Evolutionary conservation across 225 moss, liverwort and hornwort genomes (phyloP), one percentile per base, ranked within the genome.

Genomic region (Bryum argenteum): DNA sequence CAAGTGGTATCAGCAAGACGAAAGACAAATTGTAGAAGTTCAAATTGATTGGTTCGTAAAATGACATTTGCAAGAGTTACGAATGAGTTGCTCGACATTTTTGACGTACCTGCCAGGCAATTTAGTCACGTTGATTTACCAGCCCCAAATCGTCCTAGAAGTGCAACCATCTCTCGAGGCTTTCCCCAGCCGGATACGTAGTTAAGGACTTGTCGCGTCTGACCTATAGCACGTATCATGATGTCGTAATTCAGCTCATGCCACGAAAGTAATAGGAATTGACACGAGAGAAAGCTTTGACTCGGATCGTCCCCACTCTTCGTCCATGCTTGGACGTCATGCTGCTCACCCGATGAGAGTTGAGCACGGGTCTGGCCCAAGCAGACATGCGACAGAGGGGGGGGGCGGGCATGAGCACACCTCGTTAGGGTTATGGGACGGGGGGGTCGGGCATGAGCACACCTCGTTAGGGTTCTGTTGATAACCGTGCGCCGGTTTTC

Each of bases 181-280:
- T 86, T 89, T 71, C 90, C 97, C 89, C 92, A 97, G 55, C 97
- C 97, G 58, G 97, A 97, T 61, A 97, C 89, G 65, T 81, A 87
- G 14, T 77, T 78, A 22, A 97, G 78, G 63, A 97, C 40, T 63
- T 83, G 66, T 52, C 78, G 67, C 5, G 90, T 80, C 76, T 86
- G 70, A 41, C 79, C 78, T 75, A 88, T 74, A 53, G 62, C 38
- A 67, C 92, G 90, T 70, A 92, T 82, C 75, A 89, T 55, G 15
- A 94, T 16, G 64, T 97, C 91, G 70, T 92, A 97, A 70, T 54
- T 94, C 48, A 97, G 81, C 80, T 97, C 97, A 77, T 97, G 97
- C 97, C 97, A 97, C 43, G 97, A 97, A 15, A 97, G 71, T 39
- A 53, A 97, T 61, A 22, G 92, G 92, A 71, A 76, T 69, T 54